These are phyloP conservation scores for Caryopteris hybrid DNA, from an alignment of 305 asterid species.

Conservation along the genomic window DNA sequence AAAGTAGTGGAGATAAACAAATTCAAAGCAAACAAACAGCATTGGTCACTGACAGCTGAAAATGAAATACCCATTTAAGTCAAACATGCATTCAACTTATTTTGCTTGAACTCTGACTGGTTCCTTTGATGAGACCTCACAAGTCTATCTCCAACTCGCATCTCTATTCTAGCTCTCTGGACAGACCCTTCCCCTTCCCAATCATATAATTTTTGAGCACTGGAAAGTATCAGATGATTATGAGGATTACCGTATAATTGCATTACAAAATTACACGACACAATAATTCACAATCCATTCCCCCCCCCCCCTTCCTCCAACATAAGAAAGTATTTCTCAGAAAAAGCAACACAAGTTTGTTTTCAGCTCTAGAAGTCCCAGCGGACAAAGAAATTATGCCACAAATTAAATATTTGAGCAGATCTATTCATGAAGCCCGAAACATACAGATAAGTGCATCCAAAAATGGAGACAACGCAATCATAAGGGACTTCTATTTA, in stretches of 20 bases:
- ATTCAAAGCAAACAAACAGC: neutral
- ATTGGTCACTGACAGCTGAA: neutral
- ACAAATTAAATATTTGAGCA: neutral
- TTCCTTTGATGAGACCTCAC: too few relatives aligned
- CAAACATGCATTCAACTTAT: neutral
- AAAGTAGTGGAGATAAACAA: slow-evolving; percentile 3
- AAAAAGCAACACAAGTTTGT: neutral
- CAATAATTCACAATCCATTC: neutral
- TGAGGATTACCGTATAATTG: neutral
- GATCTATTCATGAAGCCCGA: neutral
- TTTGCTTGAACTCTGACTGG: neutral
- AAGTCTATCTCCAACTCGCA: too few relatives aligned
- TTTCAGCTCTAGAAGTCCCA: neutral
- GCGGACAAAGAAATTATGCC: neutral
- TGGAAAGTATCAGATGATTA: neutral
- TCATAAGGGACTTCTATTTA: neutral
- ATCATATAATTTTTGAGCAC: neutral
- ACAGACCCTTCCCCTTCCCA: neutral
- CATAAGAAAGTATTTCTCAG: neutral
- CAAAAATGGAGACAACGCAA: neutral
- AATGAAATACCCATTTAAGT: neutral
- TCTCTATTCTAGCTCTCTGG: too few relatives aligned
- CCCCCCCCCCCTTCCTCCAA: too few relatives aligned
- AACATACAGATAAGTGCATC: neutral
- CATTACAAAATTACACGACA: neutral